A percentile compares a stretch with the other conserved stretches of the same genome.
phyloP scores from a whole-genome alignment of 257 asterid genomes.

The Forsythia viridissima region DNA sequence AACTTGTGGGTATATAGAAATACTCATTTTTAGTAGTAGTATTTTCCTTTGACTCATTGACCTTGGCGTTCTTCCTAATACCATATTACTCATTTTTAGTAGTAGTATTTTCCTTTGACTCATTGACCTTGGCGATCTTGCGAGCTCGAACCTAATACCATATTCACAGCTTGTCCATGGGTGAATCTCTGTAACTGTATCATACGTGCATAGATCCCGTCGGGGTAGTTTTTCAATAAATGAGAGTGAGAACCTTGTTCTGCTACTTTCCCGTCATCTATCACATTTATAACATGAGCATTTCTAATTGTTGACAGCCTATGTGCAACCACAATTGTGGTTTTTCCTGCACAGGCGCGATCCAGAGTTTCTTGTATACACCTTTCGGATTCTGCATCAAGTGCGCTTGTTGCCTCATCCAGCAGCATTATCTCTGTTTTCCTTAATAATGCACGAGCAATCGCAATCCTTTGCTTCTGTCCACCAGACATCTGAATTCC shows the following conservation, averaged over 20 bases:
- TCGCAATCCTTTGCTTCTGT: slow-evolving; percentile 81
- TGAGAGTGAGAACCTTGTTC: slow-evolving; percentile 91
- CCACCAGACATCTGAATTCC: slow-evolving; percentile 87
- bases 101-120: slow-evolving; percentile 1
- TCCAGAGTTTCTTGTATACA: slow-evolving; percentile 37
- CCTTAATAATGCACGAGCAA: slow-evolving; percentile 73
- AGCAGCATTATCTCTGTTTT: slow-evolving; percentile 70
- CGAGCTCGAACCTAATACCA: slow-evolving; percentile 50
- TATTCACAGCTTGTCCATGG: slow-evolving; percentile 60
- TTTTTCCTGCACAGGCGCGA: slow-evolving; percentile 70
- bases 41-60: slow-evolving; percentile 16
- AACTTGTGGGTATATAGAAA: slow-evolving; percentile 11
- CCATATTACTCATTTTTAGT: slow-evolving; percentile 24
- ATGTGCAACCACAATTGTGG: slow-evolving; percentile 77
- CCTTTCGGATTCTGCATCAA: slow-evolving; percentile 52
- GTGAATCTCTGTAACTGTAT: slow-evolving; percentile 71
- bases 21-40: not conserved
- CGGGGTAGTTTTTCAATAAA: slow-evolving; percentile 60
- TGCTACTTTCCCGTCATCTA: slow-evolving; percentile 83
- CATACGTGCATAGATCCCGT: slow-evolving; percentile 81
- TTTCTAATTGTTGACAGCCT: slow-evolving; percentile 69
- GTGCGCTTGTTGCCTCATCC: slow-evolving; percentile 90
- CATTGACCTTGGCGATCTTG: slow-evolving; percentile 33
- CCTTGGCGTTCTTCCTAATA: slow-evolving; percentile 39
- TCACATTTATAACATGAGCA: slow-evolving; percentile 73